Percentiles rank a stretch among this genome's conserved stretches.
phyloP scores from a whole-genome alignment of 2,329 filamentous ascomycete genomes.

The Fusarium sublunatum region DNA sequence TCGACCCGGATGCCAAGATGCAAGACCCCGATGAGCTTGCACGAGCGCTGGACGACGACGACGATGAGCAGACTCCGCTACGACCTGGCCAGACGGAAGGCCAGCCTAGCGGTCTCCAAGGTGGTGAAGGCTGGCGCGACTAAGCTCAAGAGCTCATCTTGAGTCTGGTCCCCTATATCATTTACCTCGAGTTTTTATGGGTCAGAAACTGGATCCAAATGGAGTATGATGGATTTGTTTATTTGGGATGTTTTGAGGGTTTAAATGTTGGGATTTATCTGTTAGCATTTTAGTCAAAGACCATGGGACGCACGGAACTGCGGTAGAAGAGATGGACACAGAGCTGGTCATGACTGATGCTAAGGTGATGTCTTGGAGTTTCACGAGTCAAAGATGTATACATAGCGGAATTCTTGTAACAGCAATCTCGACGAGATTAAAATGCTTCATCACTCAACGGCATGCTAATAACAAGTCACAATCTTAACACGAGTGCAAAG shows the following conservation, averaged over 20 bases:
- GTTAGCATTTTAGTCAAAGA: conserved; percentile 5
- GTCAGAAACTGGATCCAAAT: conserved; percentile 14
- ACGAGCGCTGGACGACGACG: conserved; percentile 67
- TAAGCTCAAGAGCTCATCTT: conserved; percentile 30
- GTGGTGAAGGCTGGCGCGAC: conserved; percentile 61
- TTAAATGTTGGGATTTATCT: neutral
- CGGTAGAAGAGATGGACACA: conserved; percentile 26
- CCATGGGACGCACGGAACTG: conserved; percentile 6
- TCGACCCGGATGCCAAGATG: conserved; percentile 74
- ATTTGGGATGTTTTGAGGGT: conserved; percentile 30
- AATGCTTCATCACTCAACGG: conserved; percentile 10
- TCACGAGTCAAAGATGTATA: conserved; percentile 19
- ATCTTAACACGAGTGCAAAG: conserved; percentile 1
- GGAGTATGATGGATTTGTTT: conserved; percentile 41
- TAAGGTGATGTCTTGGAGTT: neutral
- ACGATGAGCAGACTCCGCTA: conserved; percentile 53
- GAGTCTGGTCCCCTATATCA: neutral
- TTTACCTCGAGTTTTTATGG: conserved; percentile 22
- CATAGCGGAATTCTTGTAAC: conserved; percentile 23
- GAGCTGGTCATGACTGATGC: neutral
- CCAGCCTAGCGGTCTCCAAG: conserved; percentile 55
- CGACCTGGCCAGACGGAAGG: conserved; percentile 47
- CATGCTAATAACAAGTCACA: conserved; percentile 1
- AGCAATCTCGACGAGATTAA: conserved; percentile 19
- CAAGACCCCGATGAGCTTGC: conserved; percentile 74